These are phyloP conservation scores for Colletotrichum liriopes DNA, from an alignment of 2,329 filamentous ascomycete species.

Conservation along the genomic window DNA sequence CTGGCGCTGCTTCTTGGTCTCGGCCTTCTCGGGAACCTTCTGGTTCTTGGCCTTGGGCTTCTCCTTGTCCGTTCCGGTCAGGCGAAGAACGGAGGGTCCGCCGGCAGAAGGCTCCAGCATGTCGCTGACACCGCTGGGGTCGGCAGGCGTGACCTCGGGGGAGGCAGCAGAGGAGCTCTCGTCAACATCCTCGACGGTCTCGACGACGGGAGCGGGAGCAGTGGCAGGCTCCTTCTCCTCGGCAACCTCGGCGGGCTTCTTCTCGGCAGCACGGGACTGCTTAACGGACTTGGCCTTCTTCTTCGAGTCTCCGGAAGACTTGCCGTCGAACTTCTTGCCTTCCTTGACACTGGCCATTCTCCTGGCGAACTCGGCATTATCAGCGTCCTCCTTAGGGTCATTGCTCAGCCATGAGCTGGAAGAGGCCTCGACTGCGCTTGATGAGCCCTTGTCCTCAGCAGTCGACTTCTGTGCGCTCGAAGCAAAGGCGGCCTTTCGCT, in stretches of 20 bases:
- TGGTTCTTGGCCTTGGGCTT: conserved; percentile 75
- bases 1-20: conserved; percentile 97
- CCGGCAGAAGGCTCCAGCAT: conserved; percentile 85
- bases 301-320: conserved; percentile 73
- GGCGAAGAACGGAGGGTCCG: conserved; percentile 82
- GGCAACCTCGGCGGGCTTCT: conserved; percentile 66
- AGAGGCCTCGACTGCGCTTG: conserved; percentile 46
- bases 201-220: conserved; percentile 75
- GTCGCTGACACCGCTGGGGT: conserved; percentile 83
- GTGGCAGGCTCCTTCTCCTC: conserved; percentile 71
- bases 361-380: conserved; percentile 83
- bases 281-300: conserved; percentile 79
- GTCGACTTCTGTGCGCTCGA: conserved; percentile 54
- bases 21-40: conserved; percentile 76
- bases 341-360: conserved; percentile 80
- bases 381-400: conserved; percentile 70
- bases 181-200: conserved; percentile 85
- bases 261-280: conserved; percentile 74
- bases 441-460: conserved; percentile 52
- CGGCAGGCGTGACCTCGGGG: conserved; percentile 71
- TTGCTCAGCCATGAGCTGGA: conserved; percentile 50
- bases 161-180: conserved; percentile 81
- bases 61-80: conserved; percentile 78
- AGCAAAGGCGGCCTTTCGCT: conserved; percentile 60
- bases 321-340: conserved; percentile 73